Base-by-base conservation (phyloP, 1,139 yeast genomes). In the Zygosaccharomyces pseudobailii region DNA sequence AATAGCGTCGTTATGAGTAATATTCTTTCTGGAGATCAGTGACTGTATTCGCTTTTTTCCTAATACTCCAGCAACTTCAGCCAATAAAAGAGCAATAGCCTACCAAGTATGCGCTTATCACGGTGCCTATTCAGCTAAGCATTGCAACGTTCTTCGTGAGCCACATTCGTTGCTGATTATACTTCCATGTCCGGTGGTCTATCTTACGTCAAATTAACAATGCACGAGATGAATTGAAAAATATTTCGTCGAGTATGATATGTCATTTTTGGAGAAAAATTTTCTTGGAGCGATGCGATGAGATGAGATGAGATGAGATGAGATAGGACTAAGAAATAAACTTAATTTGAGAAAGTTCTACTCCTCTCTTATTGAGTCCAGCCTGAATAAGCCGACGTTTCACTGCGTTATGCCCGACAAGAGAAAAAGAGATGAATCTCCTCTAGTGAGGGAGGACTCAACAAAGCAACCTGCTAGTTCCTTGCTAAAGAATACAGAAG, bases 401-500 rank as follows among this genome's bases (percentile, higher is more conserved):
- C 33, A 10, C 4, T 30, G 19, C 33, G 34, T 49, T 43, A 38
- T 38, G 41, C 48, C 57, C 41, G 54, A 56, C 39, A 70, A 69
- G 51, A 67, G 72, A 61, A 68, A 66, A 57, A 67, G 70, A 58
- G 67, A 68, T 24, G 69, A 67, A 40, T 69, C 68, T 33, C 73
- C 73, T 39, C 55, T 70, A 36, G 55, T 61, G 21, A 65, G 71
- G 48, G 65, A 67, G 50, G 73, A 69, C 53, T 55, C 57, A 17
- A 69, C 73, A 4, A 52, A 51, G 47, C 70, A 65, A 24, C 71
- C 72, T 36, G 48, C 56, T 13, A 54, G 52, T 23, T 69, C 73
- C 13, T 55, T 70, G 22, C 52, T 71, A 22, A 47, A 58, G 20
- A 57, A 59, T 42, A 47, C 66, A 54, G 94, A 86, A 55, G 77